A percentile compares a stretch with the other conserved stretches of the same genome.
phyloP scores from a whole-genome alignment of 1,139 yeast species.

The Saccharomyces hybrid region DNA sequence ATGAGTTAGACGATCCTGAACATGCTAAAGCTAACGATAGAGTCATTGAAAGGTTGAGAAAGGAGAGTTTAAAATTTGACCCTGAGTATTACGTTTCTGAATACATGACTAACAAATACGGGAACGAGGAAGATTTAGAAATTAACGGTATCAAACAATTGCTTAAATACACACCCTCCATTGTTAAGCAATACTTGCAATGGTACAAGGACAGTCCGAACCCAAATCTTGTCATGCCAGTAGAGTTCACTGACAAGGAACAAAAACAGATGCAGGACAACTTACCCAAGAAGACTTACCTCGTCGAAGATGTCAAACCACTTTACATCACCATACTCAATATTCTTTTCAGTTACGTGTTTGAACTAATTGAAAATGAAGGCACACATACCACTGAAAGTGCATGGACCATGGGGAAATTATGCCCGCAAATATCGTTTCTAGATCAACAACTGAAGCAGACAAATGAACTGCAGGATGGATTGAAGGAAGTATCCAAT shows the following conservation, averaged over 20 bases:
- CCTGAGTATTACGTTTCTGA: slow-evolving; percentile 87
- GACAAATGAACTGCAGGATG: slow-evolving; percentile 27
- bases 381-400: slow-evolving; percentile 83
- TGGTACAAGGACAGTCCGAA: slow-evolving; percentile 41
- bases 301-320: slow-evolving; percentile 46
- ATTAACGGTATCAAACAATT: slow-evolving; percentile 38
- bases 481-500: not conserved
- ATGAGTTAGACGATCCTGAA: slow-evolving; percentile 80
- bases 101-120: slow-evolving; percentile 50
- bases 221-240: slow-evolving; percentile 25
- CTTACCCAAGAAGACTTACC: slow-evolving; percentile 56
- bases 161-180: slow-evolving; percentile 51
- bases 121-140: slow-evolving; percentile 36
- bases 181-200: slow-evolving; percentile 37
- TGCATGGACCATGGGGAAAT: slow-evolving; percentile 87
- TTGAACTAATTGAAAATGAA: slow-evolving; percentile 64
- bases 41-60: slow-evolving; percentile 53
- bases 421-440: slow-evolving; percentile 67
- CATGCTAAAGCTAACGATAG: slow-evolving; percentile 47
- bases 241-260: slow-evolving; percentile 52
- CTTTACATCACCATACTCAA: slow-evolving; percentile 56
- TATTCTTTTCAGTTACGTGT: slow-evolving; percentile 62
- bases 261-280: slow-evolving; percentile 53
- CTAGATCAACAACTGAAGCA: slow-evolving; percentile 52
- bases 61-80: slow-evolving; percentile 75